Evolutionary conservation across 495 filamentous ascomycete genomes (phyloP), one percentile per base, ranked within the genome.

Genomic region (Hypoxylon fuscum): DNA sequence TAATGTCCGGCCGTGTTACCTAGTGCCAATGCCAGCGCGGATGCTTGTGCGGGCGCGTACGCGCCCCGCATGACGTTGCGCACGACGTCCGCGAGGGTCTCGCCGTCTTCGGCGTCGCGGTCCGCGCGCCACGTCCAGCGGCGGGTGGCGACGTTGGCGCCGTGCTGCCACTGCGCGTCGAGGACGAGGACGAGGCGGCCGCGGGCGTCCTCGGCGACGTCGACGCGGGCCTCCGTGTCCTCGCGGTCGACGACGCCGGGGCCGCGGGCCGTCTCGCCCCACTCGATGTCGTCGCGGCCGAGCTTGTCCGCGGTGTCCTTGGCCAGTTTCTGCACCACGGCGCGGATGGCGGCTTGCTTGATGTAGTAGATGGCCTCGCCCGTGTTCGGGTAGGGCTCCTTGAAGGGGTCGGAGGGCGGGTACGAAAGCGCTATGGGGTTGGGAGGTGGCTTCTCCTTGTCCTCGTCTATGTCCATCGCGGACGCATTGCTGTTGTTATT

Each of bases 331-430:
- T 60, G 45, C 4, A 50, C 53, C 3, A 74, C 22, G 7, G 61
- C 59, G 29, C 62, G 69, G 17, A 58, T 27, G 0, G 59, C 31
- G 5, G 64, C 72, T 25, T 66, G 69, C 5, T 55, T 65, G 12
- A 74, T 17, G 48, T 72, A 74, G 50, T 67, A 68, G 8, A 56
- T 57, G 5, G 68, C 64, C 37, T 74, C 69, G 8, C 37, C 43
- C 5, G 54, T 59, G 37, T 49, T 67, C 2, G 64, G 55, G 29
- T 64, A 74, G n/a, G 55, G 43, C 31, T 71, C 70, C 21, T 51
- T 45, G 6, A 21, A 54, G 12, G 47, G 48, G 45, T 72, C 69
- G 8, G 52, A 21, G 0, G 72, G 69, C 9, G 72, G 72, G 29
- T 67, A 74, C 3, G 32, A 32, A 6, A n/a, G 6, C 23, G 62